Evolutionary conservation across 2,329 filamentous ascomycete species (phyloP).

Genomic region (Pseudocercospora eumusae): DNA sequence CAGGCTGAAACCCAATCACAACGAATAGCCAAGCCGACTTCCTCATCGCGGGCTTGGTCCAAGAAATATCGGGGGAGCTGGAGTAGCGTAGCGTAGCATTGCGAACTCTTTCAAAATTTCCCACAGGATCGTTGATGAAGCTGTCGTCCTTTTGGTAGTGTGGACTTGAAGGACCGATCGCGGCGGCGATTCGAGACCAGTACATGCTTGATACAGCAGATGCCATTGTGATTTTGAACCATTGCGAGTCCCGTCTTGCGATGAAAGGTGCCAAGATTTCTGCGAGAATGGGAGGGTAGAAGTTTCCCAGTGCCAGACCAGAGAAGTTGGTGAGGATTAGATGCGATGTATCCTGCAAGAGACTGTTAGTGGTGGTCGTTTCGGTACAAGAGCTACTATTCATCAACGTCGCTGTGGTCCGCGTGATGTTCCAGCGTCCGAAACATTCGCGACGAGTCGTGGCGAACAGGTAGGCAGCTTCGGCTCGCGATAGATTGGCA

Average conservation of each 20-base stretch:
- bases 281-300: neutral
- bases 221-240: neutral
- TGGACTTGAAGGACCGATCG: neutral
- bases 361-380: neutral
- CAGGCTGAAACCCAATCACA: neutral
- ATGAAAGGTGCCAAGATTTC: slow-evolving; percentile 4
- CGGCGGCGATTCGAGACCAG: neutral
- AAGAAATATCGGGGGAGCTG: neutral
- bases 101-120: neutral
- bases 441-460: neutral
- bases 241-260: neutral
- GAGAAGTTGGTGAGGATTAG: neutral
- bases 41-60: neutral
- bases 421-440: slow-evolving; percentile 3
- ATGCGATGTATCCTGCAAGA: neutral
- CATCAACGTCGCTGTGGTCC: neutral
- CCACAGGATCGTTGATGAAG: neutral
- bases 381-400: neutral
- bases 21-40: neutral
- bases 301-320: neutral
- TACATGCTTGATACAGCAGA: neutral
- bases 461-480: neutral
- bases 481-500: too few relatives aligned
- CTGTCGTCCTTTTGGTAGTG: neutral
- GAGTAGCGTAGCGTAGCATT: neutral